Base-by-base conservation (phyloP, 2,329 filamentous ascomycete genomes). In the Sporothrix pallida region DNA sequence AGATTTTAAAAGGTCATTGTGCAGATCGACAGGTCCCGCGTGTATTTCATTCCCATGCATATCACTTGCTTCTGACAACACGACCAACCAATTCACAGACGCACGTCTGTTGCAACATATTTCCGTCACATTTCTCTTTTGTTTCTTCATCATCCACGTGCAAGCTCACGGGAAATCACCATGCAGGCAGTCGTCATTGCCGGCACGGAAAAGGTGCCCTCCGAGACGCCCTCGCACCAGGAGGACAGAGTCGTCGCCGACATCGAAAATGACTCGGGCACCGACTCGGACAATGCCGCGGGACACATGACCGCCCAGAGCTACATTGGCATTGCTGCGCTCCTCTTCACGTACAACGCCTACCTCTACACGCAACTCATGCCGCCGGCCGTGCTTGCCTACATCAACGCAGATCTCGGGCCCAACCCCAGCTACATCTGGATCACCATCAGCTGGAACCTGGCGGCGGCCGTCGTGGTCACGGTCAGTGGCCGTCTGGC, bases 401-500 rank as follows among this genome's bases (percentile, higher is more conserved):
- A 74, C 44, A 74, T 74, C 58, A 70, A 74, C 17, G 58, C 70
- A 1, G 71, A 74, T 7, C 67, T 74, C 2, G 73, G 73, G 8
- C 73, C 73, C 3, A 37, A 71, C 10, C 17, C 73, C 3, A 74
- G 71, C 71, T 74, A 74, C 42, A 67, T 71, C 42, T 74, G 67
- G 73, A 73, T 74, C 37, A 70, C 65, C 20, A 65, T 73, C 37
- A 56, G 71, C 23, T 73, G 71, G 73, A 74, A 74, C 17, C n/a
- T 74, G 2, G 60, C 31, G 1, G 73, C 73, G 2, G 73, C 73
- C 3, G 71, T 74, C 12, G 20, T 74, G 4, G 71, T 74, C 13
- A 74, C 73, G 1, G 26, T 73, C 20, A 71, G 73, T 44, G 79
- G 80, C 17, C 79, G 82, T 37, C 77, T 83, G 12, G 81, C 81